Evolutionary conservation across 176 grass and related monocot genomes (phyloP).

Genomic region (Pharus latifolius): DNA sequence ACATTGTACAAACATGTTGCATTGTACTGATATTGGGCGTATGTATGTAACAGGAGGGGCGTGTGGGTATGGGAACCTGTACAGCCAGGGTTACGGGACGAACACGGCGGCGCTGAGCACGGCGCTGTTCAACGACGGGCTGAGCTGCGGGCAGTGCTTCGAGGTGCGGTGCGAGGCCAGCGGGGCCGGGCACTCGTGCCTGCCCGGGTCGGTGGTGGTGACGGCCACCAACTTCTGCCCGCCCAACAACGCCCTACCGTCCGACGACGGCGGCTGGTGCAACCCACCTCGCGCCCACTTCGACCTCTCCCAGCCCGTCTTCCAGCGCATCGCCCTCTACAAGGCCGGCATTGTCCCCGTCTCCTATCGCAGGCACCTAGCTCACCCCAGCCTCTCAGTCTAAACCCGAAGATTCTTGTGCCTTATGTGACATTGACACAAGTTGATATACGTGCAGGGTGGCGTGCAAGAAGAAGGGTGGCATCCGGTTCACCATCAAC

Average conservation of each 20-base stretch:
- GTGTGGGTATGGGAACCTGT: slow-evolving; percentile 88
- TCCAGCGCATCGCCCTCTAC: slow-evolving; percentile 82
- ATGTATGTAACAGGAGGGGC: slow-evolving; percentile 38
- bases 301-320: slow-evolving; percentile 81
- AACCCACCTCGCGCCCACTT: slow-evolving; percentile 77
- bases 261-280: slow-evolving; percentile 86
- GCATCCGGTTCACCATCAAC: slow-evolving; percentile 81
- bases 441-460: neutral
- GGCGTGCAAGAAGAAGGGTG: slow-evolving; percentile 68
- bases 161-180: slow-evolving; percentile 52
- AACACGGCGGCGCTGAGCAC: slow-evolving; percentile 92
- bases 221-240: slow-evolving; percentile 96
- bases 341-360: slow-evolving; percentile 78
- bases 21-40: neutral
- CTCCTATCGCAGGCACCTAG: slow-evolving; percentile 47
- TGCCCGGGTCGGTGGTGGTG: slow-evolving; percentile 60
- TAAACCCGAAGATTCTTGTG: too few species aligned
- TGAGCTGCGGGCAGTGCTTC: slow-evolving; percentile 81
- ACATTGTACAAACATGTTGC: too few species aligned
- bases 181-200: slow-evolving; percentile 47
- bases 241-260: slow-evolving; percentile 60
- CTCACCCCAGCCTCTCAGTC: too few species aligned
- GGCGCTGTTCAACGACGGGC: slow-evolving; percentile 82
- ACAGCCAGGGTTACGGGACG: slow-evolving; percentile 87
- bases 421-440: neutral